Percentiles rank a stretch among this genome's conserved stretches.
Conservation (phyloP, 768 basidiomycete species). For the Phanerochaete carnosa region DNA sequence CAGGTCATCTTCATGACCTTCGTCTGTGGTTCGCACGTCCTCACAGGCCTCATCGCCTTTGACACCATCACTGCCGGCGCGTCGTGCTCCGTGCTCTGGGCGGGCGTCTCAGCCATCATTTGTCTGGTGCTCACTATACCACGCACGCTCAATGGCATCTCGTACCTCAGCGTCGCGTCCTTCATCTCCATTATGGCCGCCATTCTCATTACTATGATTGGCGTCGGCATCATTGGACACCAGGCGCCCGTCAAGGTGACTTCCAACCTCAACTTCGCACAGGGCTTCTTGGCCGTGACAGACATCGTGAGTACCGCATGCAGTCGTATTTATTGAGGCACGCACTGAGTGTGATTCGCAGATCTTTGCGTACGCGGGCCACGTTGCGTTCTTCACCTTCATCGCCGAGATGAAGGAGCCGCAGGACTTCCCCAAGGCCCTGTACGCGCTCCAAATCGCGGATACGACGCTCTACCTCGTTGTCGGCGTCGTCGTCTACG, state of each 20-base stretch:
- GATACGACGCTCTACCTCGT: slow-evolving; percentile 29
- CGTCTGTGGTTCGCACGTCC: slow-evolving; percentile 27
- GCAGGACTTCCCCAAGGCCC: slow-evolving; percentile 27
- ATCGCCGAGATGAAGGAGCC: slow-evolving; percentile 30
- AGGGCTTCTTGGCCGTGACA: slow-evolving; percentile 27
- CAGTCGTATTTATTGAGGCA: background rate
- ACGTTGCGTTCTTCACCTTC: slow-evolving; percentile 30
- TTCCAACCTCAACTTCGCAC: slow-evolving; percentile 21
- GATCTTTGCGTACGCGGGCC: slow-evolving; percentile 30
- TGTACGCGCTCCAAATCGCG: slow-evolving; percentile 25
- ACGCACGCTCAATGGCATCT: slow-evolving; percentile 26
- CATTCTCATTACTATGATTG: slow-evolving; percentile 30
- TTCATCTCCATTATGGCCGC: slow-evolving; percentile 29
- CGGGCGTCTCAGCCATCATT: slow-evolving; percentile 24
- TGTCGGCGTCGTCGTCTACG: slow-evolving; percentile 28
- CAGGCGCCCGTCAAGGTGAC: slow-evolving; percentile 16
- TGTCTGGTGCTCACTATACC: slow-evolving; percentile 27
- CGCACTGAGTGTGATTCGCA: background rate
- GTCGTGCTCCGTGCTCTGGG: slow-evolving; percentile 29
- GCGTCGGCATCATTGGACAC: slow-evolving; percentile 25
- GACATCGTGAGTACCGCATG: slow-evolving; percentile 22
- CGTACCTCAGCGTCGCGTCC: slow-evolving; percentile 27
- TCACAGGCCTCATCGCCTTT: slow-evolving; percentile 29
- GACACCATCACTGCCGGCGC: slow-evolving; percentile 29
- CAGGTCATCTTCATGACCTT: slow-evolving; percentile 28